phyloP scores from a whole-genome alignment of 1,284 basidiomycete species.

The Abortiporus biennis region DNA sequence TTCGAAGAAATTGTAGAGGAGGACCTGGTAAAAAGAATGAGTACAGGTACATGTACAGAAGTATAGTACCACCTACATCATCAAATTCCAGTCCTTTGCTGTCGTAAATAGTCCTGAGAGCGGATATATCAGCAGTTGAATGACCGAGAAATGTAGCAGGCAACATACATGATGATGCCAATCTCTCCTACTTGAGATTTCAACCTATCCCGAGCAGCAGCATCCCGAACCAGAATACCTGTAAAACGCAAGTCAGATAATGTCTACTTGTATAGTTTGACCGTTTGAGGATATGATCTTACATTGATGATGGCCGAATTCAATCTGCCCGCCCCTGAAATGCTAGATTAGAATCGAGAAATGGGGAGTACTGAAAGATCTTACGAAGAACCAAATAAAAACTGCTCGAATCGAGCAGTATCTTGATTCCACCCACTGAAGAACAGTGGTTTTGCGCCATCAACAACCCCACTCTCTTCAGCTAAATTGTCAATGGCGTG shows the following conservation, averaged over 20 bases:
- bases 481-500: slow-evolving; percentile 54
- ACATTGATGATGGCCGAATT: slow-evolving; percentile 64
- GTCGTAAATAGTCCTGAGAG: slow-evolving; percentile 59
- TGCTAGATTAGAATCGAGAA: background rate
- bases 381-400: slow-evolving; percentile 43
- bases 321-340: slow-evolving; percentile 37
- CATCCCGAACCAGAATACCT: slow-evolving; percentile 63
- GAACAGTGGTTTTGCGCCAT: slow-evolving; percentile 56
- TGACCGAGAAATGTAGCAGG: background rate
- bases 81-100: slow-evolving; percentile 73
- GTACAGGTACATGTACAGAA: background rate
- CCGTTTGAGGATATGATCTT: slow-evolving; percentile 7
- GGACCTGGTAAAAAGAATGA: slow-evolving; percentile 39
- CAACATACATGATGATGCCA: slow-evolving; percentile 49
- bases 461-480: slow-evolving; percentile 49
- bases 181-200: slow-evolving; percentile 43
- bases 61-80: slow-evolving; percentile 37
- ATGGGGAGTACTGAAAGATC: slow-evolving; percentile 7
- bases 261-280: background rate
- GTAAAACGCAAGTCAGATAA: background rate
- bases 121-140: background rate
- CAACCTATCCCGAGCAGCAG: slow-evolving; percentile 39
- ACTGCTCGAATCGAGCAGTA: slow-evolving; percentile 44
- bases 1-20: slow-evolving; percentile 67
- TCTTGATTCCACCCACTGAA: slow-evolving; percentile 45